These are phyloP conservation scores for Phytophthora palmivora DNA, from an alignment of 352 stramenopile species.

Conservation along the genomic window DNA sequence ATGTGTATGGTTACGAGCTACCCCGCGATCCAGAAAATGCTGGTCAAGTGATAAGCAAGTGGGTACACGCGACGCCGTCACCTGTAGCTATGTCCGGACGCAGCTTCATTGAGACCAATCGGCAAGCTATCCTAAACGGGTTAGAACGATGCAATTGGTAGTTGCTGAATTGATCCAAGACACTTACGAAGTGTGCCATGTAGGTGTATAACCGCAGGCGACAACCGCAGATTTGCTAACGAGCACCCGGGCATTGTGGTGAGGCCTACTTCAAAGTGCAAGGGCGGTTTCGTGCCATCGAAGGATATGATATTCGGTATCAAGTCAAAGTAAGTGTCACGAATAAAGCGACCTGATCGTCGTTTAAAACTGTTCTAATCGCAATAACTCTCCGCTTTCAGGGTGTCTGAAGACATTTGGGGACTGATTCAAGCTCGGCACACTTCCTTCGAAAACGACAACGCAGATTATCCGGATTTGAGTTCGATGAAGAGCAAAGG, in stretches of 20 bases:
- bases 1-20: slow-evolving; percentile 81
- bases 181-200: not conserved
- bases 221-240: slow-evolving; percentile 66
- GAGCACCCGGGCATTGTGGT: slow-evolving; percentile 80
- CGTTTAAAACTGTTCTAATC: not conserved
- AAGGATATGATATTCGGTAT: slow-evolving; percentile 75
- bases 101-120: slow-evolving; percentile 87
- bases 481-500: slow-evolving; percentile 84
- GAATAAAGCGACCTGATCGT: not conserved
- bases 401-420: slow-evolving; percentile 76
- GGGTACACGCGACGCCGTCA: slow-evolving; percentile 70
- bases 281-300: slow-evolving; percentile 58
- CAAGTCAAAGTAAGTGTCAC: slow-evolving; percentile 70
- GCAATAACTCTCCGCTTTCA: slow-evolving; percentile 22
- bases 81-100: slow-evolving; percentile 62
- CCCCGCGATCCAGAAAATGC: slow-evolving; percentile 74
- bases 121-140: slow-evolving; percentile 65
- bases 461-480: slow-evolving; percentile 78
- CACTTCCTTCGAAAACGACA: slow-evolving; percentile 74
- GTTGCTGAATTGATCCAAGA: not conserved
- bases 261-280: slow-evolving; percentile 62
- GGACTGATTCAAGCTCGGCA: slow-evolving; percentile 72
- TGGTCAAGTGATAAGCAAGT: slow-evolving; percentile 77
- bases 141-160: slow-evolving; percentile 14
- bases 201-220: slow-evolving; percentile 63